These are phyloP conservation scores for Phyllosticta capitalensis DNA, from an alignment of 2,329 filamentous ascomycete species.

Conservation along the genomic window DNA sequence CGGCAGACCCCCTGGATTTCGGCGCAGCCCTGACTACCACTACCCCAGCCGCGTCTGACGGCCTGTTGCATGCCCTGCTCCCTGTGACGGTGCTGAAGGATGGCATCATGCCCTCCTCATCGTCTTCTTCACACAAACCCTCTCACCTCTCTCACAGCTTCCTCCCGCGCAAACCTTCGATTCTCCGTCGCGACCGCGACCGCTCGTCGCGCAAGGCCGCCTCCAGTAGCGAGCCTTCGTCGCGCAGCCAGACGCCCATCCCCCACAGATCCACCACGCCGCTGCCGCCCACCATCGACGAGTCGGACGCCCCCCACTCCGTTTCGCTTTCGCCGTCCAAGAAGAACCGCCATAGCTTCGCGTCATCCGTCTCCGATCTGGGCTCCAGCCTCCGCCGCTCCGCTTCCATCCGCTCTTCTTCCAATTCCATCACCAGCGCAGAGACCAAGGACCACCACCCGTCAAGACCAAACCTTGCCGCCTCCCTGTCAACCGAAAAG, in stretches of 20 bases:
- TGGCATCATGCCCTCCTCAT: constrained; percentile 10
- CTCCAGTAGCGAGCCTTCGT: constrained; percentile 1
- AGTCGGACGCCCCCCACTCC: constrained; percentile 4
- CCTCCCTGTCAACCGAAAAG: constrained; percentile 30
- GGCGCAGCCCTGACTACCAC: neutral
- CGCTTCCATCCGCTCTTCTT: constrained; percentile 33
- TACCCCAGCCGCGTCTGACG: constrained; percentile 4
- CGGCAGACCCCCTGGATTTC: neutral
- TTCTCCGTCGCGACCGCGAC: constrained; percentile 7
- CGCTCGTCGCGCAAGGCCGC: constrained; percentile 1
- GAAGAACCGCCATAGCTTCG: constrained; percentile 18
- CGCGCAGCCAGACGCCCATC: constrained; percentile 7
- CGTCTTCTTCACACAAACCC: neutral
- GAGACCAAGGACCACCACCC: constrained; percentile 18
- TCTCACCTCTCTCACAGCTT: constrained; percentile 4
- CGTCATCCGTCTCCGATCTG: constrained; percentile 29
- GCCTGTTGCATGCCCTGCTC: constrained; percentile 9
- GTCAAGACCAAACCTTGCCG: constrained; percentile 18
- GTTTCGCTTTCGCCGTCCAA: constrained; percentile 15
- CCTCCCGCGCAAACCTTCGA: constrained; percentile 10
- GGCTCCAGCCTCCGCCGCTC: constrained; percentile 29
- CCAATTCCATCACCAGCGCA: constrained; percentile 16
- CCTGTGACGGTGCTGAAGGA: neutral
- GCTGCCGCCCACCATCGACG: constrained; percentile 10
- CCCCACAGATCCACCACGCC: constrained; percentile 7